These are phyloP conservation scores for Candida pseudoglaebosa DNA, from an alignment of 805 yeast species.

Conservation along the genomic window DNA sequence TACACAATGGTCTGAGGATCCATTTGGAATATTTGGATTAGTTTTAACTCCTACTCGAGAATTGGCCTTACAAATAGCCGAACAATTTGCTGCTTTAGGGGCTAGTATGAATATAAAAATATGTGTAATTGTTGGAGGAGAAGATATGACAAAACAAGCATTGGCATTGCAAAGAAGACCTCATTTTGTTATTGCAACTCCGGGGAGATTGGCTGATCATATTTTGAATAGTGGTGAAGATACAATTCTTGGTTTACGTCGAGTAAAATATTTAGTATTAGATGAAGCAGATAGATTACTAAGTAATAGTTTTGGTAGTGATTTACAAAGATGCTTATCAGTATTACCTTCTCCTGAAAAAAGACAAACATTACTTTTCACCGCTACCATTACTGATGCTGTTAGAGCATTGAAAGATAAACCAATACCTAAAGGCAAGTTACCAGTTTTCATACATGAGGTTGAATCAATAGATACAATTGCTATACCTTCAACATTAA, in stretches of 20 bases:
- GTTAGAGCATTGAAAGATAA: constrained; percentile 74
- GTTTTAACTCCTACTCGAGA: constrained; percentile 92
- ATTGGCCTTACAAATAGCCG: constrained; percentile 93
- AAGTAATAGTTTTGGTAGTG: constrained; percentile 78
- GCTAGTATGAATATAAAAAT: constrained; percentile 81
- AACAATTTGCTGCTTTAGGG: constrained; percentile 91
- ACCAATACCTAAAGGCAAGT: constrained; percentile 50
- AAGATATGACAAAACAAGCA: constrained; percentile 86
- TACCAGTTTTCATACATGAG: constrained; percentile 67
- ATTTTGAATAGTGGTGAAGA: constrained; percentile 85
- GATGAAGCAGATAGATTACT: constrained; percentile 96
- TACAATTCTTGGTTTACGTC: constrained; percentile 69
- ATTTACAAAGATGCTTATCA: constrained; percentile 66
- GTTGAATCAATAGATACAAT: constrained; percentile 69
- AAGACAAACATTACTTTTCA: constrained; percentile 86
- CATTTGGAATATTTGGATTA: constrained; percentile 86
- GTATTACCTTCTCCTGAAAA: constrained; percentile 65
- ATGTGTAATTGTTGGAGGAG: constrained; percentile 91
- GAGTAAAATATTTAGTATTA: constrained; percentile 76
- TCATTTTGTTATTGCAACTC: constrained; percentile 94
- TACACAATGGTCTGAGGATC: constrained; percentile 92
- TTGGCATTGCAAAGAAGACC: constrained; percentile 77
- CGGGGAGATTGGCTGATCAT: constrained; percentile 94
- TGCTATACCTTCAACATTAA: constrained; percentile 73
- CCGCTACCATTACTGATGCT: constrained; percentile 94